Evolutionary conservation across 495 filamentous ascomycete genomes (phyloP).

Genomic region (Penicillium arizonense): DNA sequence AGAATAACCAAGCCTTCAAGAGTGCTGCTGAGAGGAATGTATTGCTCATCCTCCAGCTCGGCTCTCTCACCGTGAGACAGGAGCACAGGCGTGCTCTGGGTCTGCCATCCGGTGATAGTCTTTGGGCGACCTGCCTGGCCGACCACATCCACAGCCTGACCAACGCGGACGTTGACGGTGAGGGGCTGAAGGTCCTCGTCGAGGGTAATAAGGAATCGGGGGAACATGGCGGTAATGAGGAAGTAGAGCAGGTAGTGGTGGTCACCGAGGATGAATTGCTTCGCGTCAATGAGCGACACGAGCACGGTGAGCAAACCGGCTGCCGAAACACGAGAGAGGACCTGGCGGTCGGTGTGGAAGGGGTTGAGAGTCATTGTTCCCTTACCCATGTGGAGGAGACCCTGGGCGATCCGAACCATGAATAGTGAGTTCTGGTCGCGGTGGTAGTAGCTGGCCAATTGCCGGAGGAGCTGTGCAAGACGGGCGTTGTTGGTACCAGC

Average conservation of each 20-base stretch:
- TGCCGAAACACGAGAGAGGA: constrained; percentile 86
- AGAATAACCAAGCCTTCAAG: constrained; percentile 95
- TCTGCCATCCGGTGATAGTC: constrained; percentile 99
- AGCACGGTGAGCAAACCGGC: constrained; percentile 88
- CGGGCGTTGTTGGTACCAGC: constrained; percentile 98
- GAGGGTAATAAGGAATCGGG: constrained; percentile 91
- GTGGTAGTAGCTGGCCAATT: constrained; percentile 97
- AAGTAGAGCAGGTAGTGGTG: constrained; percentile 97
- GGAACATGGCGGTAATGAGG: constrained; percentile 95
- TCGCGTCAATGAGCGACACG: constrained; percentile 89
- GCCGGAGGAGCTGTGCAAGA: constrained; percentile 88
- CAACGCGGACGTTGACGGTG: constrained; percentile 93
- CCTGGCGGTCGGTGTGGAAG: constrained; percentile 97
- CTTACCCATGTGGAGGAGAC: constrained; percentile 98
- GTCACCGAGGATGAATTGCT: constrained; percentile 85
- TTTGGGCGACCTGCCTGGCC: constrained; percentile 95
- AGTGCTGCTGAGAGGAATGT: constrained; percentile 83
- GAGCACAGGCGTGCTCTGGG: constrained; percentile 94
- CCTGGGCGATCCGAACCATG: constrained; percentile 98
- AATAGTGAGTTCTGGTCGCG: constrained; percentile 92
- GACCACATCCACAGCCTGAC: constrained; percentile 97
- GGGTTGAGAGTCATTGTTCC: constrained; percentile 92
- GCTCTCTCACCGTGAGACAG: constrained; percentile 91
- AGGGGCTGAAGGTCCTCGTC: constrained; percentile 93
- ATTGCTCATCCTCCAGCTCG: constrained; percentile 97